Evolutionary conservation across 306 rosid species (phyloP).

Genomic region (Prinsepia uniflora): DNA sequence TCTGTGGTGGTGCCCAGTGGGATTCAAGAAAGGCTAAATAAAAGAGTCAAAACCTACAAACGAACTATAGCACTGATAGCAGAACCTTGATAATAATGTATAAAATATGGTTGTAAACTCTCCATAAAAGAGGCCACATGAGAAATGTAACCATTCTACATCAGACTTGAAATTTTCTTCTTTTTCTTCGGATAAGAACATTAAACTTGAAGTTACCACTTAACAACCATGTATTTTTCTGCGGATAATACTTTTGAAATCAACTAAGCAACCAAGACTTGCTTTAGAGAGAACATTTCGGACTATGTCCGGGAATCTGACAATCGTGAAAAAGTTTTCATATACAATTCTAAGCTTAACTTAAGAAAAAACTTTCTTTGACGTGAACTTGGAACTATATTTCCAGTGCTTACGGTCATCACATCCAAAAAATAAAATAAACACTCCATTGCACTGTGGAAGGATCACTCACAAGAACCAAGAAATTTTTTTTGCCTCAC

Average conservation of each 20-base stretch:
- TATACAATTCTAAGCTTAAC: background rate
- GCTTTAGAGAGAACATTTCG: background rate
- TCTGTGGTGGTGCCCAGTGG: background rate
- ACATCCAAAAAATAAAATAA: background rate
- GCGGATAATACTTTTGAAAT: background rate
- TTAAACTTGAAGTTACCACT: too few relatives aligned
- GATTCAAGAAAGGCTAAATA: slow-evolving; percentile 6
- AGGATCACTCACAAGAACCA: background rate
- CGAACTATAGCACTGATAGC: background rate
- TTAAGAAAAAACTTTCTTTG: background rate
- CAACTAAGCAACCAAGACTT: background rate
- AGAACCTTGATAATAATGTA: background rate
- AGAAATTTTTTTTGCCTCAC: background rate
- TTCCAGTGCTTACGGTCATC: background rate
- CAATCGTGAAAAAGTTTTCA: background rate
- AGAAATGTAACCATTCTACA: background rate
- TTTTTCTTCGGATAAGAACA: too few relatives aligned
- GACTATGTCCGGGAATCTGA: background rate
- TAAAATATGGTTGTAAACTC: background rate
- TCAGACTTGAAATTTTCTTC: too few relatives aligned
- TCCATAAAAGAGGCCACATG: background rate
- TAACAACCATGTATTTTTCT: background rate
- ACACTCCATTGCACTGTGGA: background rate
- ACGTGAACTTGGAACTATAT: background rate
- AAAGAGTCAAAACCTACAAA: background rate